phyloP scores from a whole-genome alignment of 2,329 filamentous ascomycete species.

The Xylaria sp. region DNA sequence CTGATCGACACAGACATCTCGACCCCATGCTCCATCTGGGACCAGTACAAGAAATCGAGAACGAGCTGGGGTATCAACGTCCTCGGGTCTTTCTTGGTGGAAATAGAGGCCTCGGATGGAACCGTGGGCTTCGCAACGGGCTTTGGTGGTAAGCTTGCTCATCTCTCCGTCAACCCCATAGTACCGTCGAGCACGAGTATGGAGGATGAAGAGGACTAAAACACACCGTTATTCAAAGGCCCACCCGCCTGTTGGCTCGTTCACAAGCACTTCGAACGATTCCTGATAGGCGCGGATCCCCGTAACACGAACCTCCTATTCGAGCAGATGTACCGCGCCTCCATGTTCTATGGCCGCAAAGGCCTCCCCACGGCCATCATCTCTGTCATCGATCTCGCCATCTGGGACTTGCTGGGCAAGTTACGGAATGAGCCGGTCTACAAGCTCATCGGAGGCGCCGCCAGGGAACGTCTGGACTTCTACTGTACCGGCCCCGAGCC shows the following conservation, averaged over 20 bases:
- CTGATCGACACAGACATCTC: constrained; percentile 88
- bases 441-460: constrained; percentile 88
- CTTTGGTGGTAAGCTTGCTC: constrained; percentile 62
- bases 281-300: constrained; percentile 82
- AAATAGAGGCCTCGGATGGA: constrained; percentile 82
- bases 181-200: not conserved
- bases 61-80: constrained; percentile 97
- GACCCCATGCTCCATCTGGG: constrained; percentile 85
- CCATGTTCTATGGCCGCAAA: constrained; percentile 96
- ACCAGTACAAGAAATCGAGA: constrained; percentile 78
- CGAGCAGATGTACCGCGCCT: constrained; percentile 93
- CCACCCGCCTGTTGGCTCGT: constrained; percentile 92
- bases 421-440: constrained; percentile 90
- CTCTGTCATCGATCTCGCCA: constrained; percentile 84
- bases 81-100: constrained; percentile 83
- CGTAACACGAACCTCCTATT: constrained; percentile 88
- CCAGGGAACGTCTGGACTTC: constrained; percentile 75
- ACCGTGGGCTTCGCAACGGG: constrained; percentile 93
- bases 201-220: constrained; percentile 1
- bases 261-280: constrained; percentile 88
- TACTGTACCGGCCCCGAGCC: constrained; percentile 93
- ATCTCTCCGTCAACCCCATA: too few species aligned
- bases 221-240: constrained; percentile 39
- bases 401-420: constrained; percentile 92
- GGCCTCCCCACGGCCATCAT: constrained; percentile 86